Base-by-base conservation (phyloP, 2,329 filamentous ascomycete species). In the Aureobasidium sp. region DNA sequence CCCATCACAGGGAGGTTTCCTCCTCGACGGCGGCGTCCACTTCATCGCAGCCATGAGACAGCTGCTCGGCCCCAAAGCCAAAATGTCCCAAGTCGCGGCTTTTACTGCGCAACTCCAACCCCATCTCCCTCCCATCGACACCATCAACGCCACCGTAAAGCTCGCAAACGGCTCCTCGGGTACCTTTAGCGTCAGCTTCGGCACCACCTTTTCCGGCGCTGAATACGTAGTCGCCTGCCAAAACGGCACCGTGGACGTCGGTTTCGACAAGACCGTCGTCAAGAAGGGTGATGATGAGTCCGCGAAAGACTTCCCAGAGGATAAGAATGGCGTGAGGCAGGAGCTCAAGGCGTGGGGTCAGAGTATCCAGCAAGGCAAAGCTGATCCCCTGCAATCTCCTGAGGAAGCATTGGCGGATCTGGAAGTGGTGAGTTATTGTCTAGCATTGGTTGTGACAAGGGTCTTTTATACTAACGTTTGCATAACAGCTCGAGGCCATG, bases 1-100 rank as follows among this genome's bases (percentile, higher is more conserved):
- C 40, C 6, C 21, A 19, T 5, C n/a, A 45, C 51, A 47, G 43
- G 89, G 88, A 59, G 88, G 89, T 0, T 91, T 90, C 69, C 71
- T 91, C 59, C 81, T 92, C 2, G 88, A 92, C 68, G 87, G 83
- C 15, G 88, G 89, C 45, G 86, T 92, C 27, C 89, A 92, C 71
- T 85, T 83, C 62, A 76, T 85, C 7, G 88, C 88, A 8, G 84
- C 74, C 0, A 78, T 86, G 53, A 77, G 88, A 17, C 70, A 81
- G 33, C 69, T 92, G 43, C 74, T 90, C 2, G 75, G 77, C 19
- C 74, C 75, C 4, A 75, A 79, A 49, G 73, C 77, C 9, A 74
- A 81, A 29, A 71, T 73, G 13, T 50, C 46, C 5, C 75, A 72
- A 35, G 71, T 87, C 3, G 75, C 77, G 19, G 84, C 84, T 0